Evolutionary conservation across 495 filamentous ascomycete species (phyloP).

Genomic region (Lepraria neglecta): DNA sequence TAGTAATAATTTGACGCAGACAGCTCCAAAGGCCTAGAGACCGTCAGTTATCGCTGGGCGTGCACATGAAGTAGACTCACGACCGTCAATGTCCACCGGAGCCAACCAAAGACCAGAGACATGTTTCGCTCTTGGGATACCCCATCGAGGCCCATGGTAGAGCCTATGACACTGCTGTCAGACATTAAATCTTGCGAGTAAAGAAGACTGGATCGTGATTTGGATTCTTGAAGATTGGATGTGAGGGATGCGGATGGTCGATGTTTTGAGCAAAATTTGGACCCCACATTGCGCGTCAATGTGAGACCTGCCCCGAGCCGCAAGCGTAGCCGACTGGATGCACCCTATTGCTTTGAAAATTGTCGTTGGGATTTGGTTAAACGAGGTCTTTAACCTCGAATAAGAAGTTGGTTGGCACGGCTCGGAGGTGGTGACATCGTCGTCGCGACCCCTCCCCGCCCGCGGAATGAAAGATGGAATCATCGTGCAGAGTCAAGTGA

Average conservation of each 20-base stretch:
- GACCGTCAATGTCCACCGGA: slow-evolving; percentile 4
- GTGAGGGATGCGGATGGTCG: too few species aligned
- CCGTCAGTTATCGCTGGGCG: not conserved
- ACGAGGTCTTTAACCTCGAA: not conserved
- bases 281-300: too few species aligned
- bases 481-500: not conserved
- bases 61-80: not conserved
- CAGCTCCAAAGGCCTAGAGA: not conserved
- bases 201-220: too few species aligned
- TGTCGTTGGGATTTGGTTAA: too few species aligned
- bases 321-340: too few species aligned
- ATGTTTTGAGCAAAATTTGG: too few species aligned
- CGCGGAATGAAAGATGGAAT: not conserved
- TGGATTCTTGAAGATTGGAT: too few species aligned
- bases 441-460: not conserved
- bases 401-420: slow-evolving; percentile 1
- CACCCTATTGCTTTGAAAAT: too few species aligned
- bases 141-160: not conserved
- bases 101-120: not conserved
- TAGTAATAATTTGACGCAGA: slow-evolving; percentile 7
- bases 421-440: too few species aligned
- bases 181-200: not conserved
- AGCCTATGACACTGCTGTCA: not conserved
- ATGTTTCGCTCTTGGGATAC: not conserved
- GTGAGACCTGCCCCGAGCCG: too few species aligned